A percentile compares a stretch with the other conserved stretches of the same genome.
These are phyloP conservation scores for Arthrinium puccinioides DNA, from an alignment of 2,329 filamentous ascomycete genomes.

Conservation along the genomic window DNA sequence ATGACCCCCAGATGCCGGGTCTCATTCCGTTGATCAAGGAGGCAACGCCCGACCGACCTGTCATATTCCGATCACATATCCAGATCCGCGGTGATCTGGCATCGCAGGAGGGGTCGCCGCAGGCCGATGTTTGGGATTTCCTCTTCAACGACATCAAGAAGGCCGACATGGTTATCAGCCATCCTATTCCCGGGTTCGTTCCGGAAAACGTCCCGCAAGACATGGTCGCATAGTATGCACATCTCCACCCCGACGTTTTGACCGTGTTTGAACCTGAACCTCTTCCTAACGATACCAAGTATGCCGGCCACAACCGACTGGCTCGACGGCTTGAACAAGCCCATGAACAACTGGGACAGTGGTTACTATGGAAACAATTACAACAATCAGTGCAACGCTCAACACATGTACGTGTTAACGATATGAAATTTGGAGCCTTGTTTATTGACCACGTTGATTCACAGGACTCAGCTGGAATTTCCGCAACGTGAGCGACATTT, in stretches of 20 bases:
- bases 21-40: conserved; percentile 70
- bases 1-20: conserved; percentile 79
- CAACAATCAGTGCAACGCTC: conserved; percentile 51
- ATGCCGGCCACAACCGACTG: too few species aligned
- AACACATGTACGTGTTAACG: conserved; percentile 51
- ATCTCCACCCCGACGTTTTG: too few species aligned
- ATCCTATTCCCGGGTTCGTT: conserved; percentile 71
- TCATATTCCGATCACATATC: conserved; percentile 78
- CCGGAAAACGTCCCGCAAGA: conserved; percentile 58
- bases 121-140: conserved; percentile 68
- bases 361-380: conserved; percentile 72
- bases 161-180: conserved; percentile 74
- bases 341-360: conserved; percentile 60
- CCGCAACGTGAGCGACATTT: conserved; percentile 35
- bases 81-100: conserved; percentile 72
- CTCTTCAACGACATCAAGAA: conserved; percentile 65
- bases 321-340: conserved; percentile 77
- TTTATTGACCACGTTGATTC: too few species aligned
- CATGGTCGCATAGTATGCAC: conserved; percentile 68
- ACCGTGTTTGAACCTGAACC: too few species aligned
- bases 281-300: too few species aligned
- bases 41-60: conserved; percentile 62
- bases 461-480: conserved; percentile 46
- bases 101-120: conserved; percentile 53
- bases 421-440: too few species aligned